Evolutionary conservation across 768 basidiomycete genomes (phyloP).

Genomic region (Mycena albidolilacea): DNA sequence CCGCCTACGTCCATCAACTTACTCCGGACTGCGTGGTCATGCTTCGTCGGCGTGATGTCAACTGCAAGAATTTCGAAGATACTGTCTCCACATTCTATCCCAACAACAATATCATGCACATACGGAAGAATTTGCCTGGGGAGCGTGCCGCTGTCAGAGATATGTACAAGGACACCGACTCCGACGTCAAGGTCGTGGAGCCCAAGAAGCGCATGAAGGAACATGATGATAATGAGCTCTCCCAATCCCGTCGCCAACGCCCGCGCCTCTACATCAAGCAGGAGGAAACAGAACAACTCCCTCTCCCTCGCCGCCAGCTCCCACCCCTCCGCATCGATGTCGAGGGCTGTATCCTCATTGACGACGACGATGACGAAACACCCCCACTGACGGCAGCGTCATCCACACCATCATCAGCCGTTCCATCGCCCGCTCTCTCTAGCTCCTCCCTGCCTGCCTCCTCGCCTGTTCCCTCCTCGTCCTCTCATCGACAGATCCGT

Average conservation of each 20-base stretch:
- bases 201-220: neutral
- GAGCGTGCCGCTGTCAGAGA: neutral
- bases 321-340: too few species aligned
- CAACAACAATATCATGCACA: neutral
- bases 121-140: neutral
- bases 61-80: neutral
- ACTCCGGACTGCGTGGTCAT: neutral
- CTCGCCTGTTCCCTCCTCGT: too few species aligned
- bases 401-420: too few species aligned
- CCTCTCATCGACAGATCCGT: too few species aligned
- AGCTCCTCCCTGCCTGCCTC: too few species aligned
- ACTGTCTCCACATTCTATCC: neutral
- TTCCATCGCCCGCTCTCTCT: too few species aligned
- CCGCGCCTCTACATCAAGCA: neutral
- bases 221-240: neutral
- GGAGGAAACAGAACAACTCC: too few species aligned
- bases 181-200: neutral
- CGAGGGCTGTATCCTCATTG: too few species aligned
- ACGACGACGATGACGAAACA: too few species aligned
- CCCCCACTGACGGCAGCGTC: too few species aligned
- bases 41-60: neutral
- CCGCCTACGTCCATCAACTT: neutral
- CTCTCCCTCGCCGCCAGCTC: too few species aligned
- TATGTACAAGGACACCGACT: neutral
- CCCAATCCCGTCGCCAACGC: neutral